Evolutionary conservation across 768 basidiomycete species (phyloP), one percentile per base, ranked within the genome.

Genomic region (Rhodosporidiobolus sp.): DNA sequence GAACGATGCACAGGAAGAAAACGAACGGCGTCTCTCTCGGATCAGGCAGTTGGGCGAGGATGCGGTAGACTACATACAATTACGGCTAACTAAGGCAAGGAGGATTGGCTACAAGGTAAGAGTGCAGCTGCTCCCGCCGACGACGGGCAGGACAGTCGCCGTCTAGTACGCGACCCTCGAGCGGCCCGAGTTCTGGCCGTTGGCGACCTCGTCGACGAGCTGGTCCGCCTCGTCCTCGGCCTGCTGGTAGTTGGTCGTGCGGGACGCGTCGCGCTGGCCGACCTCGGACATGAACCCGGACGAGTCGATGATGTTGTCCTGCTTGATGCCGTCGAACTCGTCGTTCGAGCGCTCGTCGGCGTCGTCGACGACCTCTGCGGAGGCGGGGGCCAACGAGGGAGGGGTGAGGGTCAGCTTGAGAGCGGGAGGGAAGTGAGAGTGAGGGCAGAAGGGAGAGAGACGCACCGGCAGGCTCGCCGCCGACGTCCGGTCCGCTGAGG

Each of bases 251-350:
- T 67, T 34, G 10, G 26, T 22, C 6, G 45, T 48, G 24, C 43
- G 30, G 32, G 46, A 30, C 20, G 45, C 45, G 32, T 38, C 35
- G 43, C 70, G 65, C 62, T 72, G 54, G 32, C 56, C 61, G 10
- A 58, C 56, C 38, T 35, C 35, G 34, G 20, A 24, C 12, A 58
- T 28, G 22, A 58, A n/a, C 4, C 56, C 56, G 4, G 20, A 20
- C 19, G 32, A 11, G 54, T 63, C 70, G 61, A 67, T 48, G 45
- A 72, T 67, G 65, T 72, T 72, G 61, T 72, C 70, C 56, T 64
- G 34, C n/a, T 26, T 32, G 30, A 72, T 48, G 32, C 70, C 65
- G 50, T 72, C 70, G 56, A 59, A 72, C 55, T 67, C 70, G 55
- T 64, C 70, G 53, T 64, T 61, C 56, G 61, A 48, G 61, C 52